phyloP scores from a whole-genome alignment of 2,329 filamentous ascomycete genomes.

The Hymenoscyphus albidus region DNA sequence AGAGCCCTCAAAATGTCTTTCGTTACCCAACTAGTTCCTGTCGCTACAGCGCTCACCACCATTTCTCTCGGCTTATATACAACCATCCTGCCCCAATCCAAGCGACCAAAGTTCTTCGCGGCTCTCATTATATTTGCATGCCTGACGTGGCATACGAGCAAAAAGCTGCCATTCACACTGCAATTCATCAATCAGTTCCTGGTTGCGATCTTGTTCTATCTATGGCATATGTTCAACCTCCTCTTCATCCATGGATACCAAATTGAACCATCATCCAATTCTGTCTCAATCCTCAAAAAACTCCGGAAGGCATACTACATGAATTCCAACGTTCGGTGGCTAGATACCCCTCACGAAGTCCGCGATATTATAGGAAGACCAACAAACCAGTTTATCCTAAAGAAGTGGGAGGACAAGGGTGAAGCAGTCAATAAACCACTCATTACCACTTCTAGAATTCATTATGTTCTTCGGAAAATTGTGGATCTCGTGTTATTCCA shows the following conservation, averaged over 20 bases:
- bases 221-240: neutral
- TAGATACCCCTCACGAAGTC: neutral
- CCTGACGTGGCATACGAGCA: neutral
- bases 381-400: neutral
- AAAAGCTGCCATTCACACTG: neutral
- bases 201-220: neutral
- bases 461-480: neutral
- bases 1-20: neutral
- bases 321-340: neutral
- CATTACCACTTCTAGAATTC: neutral
- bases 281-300: neutral
- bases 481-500: neutral
- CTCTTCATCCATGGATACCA: neutral
- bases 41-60: neutral
- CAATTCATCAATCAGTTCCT: neutral
- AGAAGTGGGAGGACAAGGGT: neutral
- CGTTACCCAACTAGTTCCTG: neutral
- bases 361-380: neutral
- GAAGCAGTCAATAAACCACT: neutral
- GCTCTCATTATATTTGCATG: neutral
- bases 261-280: neutral
- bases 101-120: neutral
- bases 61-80: neutral
- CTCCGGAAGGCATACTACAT: neutral
- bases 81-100: neutral